Evolutionary conservation across 2,329 filamentous ascomycete species (phyloP), one percentile per base, ranked within the genome.

Genomic region (Plectosphaerella sp.): DNA sequence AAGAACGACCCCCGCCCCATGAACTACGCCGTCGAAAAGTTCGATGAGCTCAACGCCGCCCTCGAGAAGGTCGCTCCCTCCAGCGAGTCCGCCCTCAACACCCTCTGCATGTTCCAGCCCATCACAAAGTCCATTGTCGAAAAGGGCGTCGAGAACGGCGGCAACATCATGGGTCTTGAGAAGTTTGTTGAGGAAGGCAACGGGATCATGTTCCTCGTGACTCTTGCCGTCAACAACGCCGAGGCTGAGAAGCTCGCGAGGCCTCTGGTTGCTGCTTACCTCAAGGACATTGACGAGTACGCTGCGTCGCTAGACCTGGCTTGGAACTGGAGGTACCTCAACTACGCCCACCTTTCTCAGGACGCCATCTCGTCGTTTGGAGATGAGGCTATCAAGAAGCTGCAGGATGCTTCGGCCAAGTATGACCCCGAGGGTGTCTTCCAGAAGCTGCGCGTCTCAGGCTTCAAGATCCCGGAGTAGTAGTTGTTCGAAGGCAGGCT

Each of bases 311-410:
- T 67, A 16, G 64, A 62, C 12, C 52, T 60, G 2, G 61, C 66
- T 54, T 61, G 63, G 49, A 58, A 70, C 20, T 72, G 66, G 61
- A 62, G 67, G 22, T 77, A 72, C 50, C 64, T 76, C 43, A 77
- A 78, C 59, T 77, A 78, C 48, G 72, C 73, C 1, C 62, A 66
- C 36, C 56, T 57, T 3, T 63, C 64, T 41, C 71, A 77, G 58
- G 62, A 72, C 33, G 64, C 67, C 2, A 60, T 76, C 9, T 43
- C 59, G 2, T 61, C 65, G 2, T 72, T 72, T 52, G 74, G 74
- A 0, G 54, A 64, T 8, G 64, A 67, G 24, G 72, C 70, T 22
- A 52, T 75, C 18, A 57, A 59, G 1, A 65, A 61, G 50, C 53
- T 73, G 47, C 59, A 57, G 49, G 58, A 57, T 14, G 62, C 67